Conservation (phyloP, 2,329 filamentous ascomycete genomes). For the Geosmithia morbida region DNA sequence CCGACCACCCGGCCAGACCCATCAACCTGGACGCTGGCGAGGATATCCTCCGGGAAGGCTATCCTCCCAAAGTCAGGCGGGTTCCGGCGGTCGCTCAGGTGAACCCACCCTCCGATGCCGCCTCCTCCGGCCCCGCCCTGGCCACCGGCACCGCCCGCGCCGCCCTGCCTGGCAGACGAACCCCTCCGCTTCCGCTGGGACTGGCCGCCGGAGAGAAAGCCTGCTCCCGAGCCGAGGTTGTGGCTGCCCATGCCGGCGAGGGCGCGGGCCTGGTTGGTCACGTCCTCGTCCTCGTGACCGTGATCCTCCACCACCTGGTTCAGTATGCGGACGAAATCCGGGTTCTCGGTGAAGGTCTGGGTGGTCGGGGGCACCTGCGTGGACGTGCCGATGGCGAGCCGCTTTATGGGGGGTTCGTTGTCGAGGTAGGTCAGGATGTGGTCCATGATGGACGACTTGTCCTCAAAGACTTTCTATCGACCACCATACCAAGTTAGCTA, state of each 20-base stretch:
- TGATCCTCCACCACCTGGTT: slow-evolving; percentile 40
- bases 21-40: slow-evolving; percentile 53
- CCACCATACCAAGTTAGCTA: neutral
- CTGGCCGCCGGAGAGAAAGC: slow-evolving; percentile 25
- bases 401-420: slow-evolving; percentile 35
- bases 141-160: slow-evolving; percentile 38
- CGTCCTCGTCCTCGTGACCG: slow-evolving; percentile 39
- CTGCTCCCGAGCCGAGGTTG: slow-evolving; percentile 35
- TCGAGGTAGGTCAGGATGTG: slow-evolving; percentile 47
- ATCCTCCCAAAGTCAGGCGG: slow-evolving; percentile 54
- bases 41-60: slow-evolving; percentile 55
- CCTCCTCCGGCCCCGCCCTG: slow-evolving; percentile 48
- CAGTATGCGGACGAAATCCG: slow-evolving; percentile 41
- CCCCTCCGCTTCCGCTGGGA: slow-evolving; percentile 21
- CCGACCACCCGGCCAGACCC: slow-evolving; percentile 40
- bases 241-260: slow-evolving; percentile 44
- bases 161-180: slow-evolving; percentile 17
- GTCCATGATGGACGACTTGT: slow-evolving; percentile 25
- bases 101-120: slow-evolving; percentile 47
- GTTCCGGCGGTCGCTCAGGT: slow-evolving; percentile 49
- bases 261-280: slow-evolving; percentile 41
- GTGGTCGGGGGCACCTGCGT: slow-evolving; percentile 46
- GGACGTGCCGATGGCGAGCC: slow-evolving; percentile 44
- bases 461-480: slow-evolving; percentile 41
- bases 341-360: slow-evolving; percentile 43